Percentiles rank a stretch among this genome's conserved stretches.
Evolutionary conservation across 2,329 filamentous ascomycete genomes (phyloP).

Genomic region (Aspergillus fischeri): DNA sequence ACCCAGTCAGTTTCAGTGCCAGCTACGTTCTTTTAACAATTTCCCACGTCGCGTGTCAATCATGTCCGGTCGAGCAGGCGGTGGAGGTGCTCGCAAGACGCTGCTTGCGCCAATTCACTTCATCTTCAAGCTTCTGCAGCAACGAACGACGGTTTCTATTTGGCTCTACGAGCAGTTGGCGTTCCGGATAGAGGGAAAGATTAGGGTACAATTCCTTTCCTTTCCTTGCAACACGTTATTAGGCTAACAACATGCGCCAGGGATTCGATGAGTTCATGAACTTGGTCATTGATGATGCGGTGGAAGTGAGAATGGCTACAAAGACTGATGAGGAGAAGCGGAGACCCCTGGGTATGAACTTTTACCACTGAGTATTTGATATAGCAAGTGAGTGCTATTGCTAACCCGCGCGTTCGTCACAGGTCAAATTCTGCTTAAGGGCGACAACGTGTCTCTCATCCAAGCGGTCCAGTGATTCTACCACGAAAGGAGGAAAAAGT

Average conservation of each 20-base stretch:
- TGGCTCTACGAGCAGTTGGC: constrained; percentile 97
- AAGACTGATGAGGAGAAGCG: constrained; percentile 78
- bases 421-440: constrained; percentile 84
- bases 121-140: constrained; percentile 86
- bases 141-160: constrained; percentile 81
- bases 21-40: constrained; percentile 3
- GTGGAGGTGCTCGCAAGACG: constrained; percentile 60
- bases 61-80: constrained; percentile 53
- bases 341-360: constrained; percentile 67
- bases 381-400: neutral
- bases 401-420: constrained; percentile 1
- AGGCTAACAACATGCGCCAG: constrained; percentile 44
- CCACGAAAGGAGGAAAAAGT: neutral
- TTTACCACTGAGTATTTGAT: constrained; percentile 6
- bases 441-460: constrained; percentile 82
- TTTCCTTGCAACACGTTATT: constrained; percentile 1
- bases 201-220: constrained; percentile 61
- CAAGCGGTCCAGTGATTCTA: constrained; percentile 47
- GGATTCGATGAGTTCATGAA: constrained; percentile 99
- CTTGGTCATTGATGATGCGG: constrained; percentile 88
- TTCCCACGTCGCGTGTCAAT: constrained; percentile 14
- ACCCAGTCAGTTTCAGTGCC: neutral
- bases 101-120: constrained; percentile 77
- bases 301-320: constrained; percentile 81
- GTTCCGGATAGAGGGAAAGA: constrained; percentile 93